Evolutionary conservation across 1,284 basidiomycete species (phyloP), one percentile per base, ranked within the genome.

Genomic region (Melampsora americana): DNA sequence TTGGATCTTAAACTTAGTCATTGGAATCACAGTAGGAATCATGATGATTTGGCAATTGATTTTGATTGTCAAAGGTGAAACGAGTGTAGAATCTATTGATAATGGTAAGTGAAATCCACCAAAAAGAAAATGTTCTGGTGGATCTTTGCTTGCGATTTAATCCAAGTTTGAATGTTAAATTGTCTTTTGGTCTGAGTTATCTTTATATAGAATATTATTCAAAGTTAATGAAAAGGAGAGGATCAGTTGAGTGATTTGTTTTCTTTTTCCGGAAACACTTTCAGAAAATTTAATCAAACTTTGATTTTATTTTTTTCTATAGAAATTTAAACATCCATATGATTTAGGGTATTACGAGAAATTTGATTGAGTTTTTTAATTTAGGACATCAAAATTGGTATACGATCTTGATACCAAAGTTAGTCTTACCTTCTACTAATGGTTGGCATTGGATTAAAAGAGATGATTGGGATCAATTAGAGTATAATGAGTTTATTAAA

Each of bases 71-170:
- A 83, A 85, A n/a, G 93, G 90, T 0, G 94, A 97, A 82, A 98
- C 94, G 0, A 89, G 90, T 0, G 95, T 98, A 18, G 96, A 99
- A 83, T 86, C 86, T 3, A 92, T 93, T 79, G 95, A 99, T 81
- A 89, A 95, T 81, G 88, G 80, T 80, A 56, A 70, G 80, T 75
- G 5, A 53, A 53, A 53, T n/a, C n/a, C n/a, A n/a, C n/a, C n/a
- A n/a, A n/a, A n/a, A n/a, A n/a, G n/a, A n/a, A n/a, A n/a, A n/a
- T n/a, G n/a, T n/a, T 56, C 1, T 56, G 62, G 73, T 68, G 46
- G 48, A 68, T 56, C 68, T 68, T 61, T 30, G 26, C 1, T n/a
- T 48, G 26, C 14, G 67, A 28, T 62, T 68, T 56, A 48, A 64
- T 23, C 30, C 16, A 32, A 46, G 68, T 23, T 48, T 48, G 5